These are phyloP conservation scores for Suhomyces ambrosiae DNA, from an alignment of 1,139 yeast genomes.

Conservation along the genomic window DNA sequence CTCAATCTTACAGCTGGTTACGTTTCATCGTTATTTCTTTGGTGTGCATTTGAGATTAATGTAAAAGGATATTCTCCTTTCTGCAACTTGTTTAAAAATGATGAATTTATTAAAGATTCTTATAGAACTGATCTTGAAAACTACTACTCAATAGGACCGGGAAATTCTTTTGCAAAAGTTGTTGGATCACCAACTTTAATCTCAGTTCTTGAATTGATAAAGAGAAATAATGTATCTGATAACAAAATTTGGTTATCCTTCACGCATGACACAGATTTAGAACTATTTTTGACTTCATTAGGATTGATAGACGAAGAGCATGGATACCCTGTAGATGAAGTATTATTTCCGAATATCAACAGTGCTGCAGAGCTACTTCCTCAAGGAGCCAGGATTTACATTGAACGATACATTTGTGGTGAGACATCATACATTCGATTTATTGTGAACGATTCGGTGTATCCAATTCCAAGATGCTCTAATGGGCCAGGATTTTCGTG, in stretches of 20 bases:
- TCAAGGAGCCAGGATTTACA: constrained; percentile 55
- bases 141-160: constrained; percentile 32
- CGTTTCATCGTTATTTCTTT: constrained; percentile 38
- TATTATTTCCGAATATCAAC: constrained; percentile 45
- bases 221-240: constrained; percentile 24
- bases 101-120: constrained; percentile 47
- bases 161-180: constrained; percentile 24
- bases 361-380: constrained; percentile 53
- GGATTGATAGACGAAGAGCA: constrained; percentile 47
- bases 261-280: constrained; percentile 62
- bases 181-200: constrained; percentile 35
- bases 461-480: constrained; percentile 53
- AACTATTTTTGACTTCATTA: constrained; percentile 51
- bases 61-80: constrained; percentile 49
- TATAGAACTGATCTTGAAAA: constrained; percentile 47
- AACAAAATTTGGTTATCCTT: constrained; percentile 49
- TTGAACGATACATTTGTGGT: constrained; percentile 49
- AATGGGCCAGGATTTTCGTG: constrained; percentile 63
- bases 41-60: constrained; percentile 58
- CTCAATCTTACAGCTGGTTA: constrained; percentile 42
- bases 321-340: constrained; percentile 31
- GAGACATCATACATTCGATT: constrained; percentile 47
- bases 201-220: constrained; percentile 33
- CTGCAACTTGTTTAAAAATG: constrained; percentile 51
- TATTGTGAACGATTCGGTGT: constrained; percentile 57